Conservation (phyloP, 768 basidiomycete genomes). For the Tylopilus felleus region DNA sequence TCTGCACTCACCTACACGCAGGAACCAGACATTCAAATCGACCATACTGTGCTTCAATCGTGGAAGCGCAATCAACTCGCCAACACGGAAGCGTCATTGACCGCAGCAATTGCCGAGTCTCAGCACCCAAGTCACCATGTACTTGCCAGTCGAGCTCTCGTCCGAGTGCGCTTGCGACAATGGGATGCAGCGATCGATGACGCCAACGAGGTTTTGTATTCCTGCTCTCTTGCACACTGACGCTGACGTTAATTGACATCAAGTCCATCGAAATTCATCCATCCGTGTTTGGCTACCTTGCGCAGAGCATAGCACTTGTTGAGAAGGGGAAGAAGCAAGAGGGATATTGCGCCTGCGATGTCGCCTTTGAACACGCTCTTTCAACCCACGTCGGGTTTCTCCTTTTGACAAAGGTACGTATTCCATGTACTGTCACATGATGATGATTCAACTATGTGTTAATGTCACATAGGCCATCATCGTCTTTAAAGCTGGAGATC, state of each 20-base stretch:
- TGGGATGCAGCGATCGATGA: neutral
- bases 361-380: neutral
- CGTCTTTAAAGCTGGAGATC: too few species aligned
- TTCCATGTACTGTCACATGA: too few species aligned
- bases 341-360: neutral
- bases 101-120: neutral
- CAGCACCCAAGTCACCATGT: neutral
- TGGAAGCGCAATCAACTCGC: conserved; percentile 2
- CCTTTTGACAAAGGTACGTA: too few species aligned
- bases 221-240: neutral
- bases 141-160: neutral
- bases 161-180: neutral
- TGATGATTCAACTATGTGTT: too few species aligned
- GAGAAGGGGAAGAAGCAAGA: neutral
- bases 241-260: neutral
- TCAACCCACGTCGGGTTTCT: neutral
- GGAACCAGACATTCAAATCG: neutral
- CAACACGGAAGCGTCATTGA: neutral
- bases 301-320: neutral
- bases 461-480: too few species aligned
- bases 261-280: neutral
- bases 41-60: neutral
- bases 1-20: neutral
- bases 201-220: neutral
- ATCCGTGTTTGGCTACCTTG: neutral